A percentile compares a stretch with the other conserved stretches of the same genome.
Evolutionary conservation across 805 yeast species (phyloP).

Genomic region (Dipodascopsis tothii): DNA sequence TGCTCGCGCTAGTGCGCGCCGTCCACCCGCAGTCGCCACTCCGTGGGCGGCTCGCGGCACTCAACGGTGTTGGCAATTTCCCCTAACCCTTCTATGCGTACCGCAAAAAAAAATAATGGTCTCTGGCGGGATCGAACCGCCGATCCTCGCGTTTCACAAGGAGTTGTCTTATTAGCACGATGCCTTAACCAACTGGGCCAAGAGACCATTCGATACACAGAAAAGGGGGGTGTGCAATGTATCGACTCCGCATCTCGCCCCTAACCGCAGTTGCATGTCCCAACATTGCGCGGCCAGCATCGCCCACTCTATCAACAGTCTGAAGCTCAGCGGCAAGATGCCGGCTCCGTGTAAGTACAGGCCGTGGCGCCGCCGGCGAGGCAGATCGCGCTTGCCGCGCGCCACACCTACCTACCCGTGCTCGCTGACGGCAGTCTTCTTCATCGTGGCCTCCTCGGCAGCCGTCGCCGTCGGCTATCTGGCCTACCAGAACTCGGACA

Average conservation of each 20-base stretch:
- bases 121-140: constrained; percentile 1
- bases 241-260: neutral
- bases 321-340: neutral
- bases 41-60: too few species aligned
- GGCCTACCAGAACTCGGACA: neutral
- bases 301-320: neutral
- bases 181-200: neutral
- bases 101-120: neutral
- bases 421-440: neutral
- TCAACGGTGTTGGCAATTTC: too few species aligned
- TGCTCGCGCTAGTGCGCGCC: too few species aligned
- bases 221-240: neutral
- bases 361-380: too few species aligned
- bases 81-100: too few species aligned
- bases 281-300: neutral
- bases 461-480: neutral
- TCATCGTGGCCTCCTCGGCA: neutral
- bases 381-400: too few species aligned
- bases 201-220: neutral
- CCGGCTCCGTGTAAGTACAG: neutral
- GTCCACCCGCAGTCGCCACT: too few species aligned
- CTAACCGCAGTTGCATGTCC: neutral
- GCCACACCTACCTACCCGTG: neutral
- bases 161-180: neutral
- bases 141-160: neutral